Conservation (phyloP, 2,329 filamentous ascomycete genomes). For the Talaromyces pinophilus region DNA sequence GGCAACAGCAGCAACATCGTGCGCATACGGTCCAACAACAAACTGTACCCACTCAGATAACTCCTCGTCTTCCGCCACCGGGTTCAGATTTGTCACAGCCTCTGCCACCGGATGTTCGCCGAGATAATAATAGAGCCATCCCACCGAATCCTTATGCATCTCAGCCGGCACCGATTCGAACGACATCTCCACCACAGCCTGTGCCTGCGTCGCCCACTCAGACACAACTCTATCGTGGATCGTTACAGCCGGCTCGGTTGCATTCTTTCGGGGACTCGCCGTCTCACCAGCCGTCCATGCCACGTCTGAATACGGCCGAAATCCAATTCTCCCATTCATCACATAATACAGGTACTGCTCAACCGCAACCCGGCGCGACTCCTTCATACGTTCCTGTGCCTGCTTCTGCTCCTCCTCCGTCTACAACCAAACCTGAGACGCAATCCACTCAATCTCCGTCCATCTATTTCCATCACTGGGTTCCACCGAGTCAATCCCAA, state of each 20-base stretch:
- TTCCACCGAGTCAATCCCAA: slow-evolving; percentile 71
- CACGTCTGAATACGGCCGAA: slow-evolving; percentile 46
- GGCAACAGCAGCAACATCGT: slow-evolving; percentile 28
- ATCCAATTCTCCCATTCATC: slow-evolving; percentile 43
- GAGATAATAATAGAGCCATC: slow-evolving; percentile 36
- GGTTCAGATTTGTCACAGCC: slow-evolving; percentile 26
- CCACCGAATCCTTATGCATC: slow-evolving; percentile 38
- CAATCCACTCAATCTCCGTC: slow-evolving; percentile 68
- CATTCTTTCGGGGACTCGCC: slow-evolving; percentile 25
- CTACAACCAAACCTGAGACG: slow-evolving; percentile 54
- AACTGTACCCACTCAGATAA: slow-evolving; percentile 25
- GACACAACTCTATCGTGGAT: slow-evolving; percentile 29
- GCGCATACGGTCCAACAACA: slow-evolving; percentile 33
- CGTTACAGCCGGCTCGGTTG: slow-evolving; percentile 28
- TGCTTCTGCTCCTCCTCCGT: slow-evolving; percentile 55
- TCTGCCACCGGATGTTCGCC: slow-evolving; percentile 28
- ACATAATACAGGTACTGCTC: slow-evolving; percentile 28
- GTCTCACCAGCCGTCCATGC: slow-evolving; percentile 32
- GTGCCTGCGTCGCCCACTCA: slow-evolving; percentile 28
- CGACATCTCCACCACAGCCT: slow-evolving; percentile 28
- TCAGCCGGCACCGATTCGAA: slow-evolving; percentile 25
- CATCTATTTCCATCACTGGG: slow-evolving; percentile 92
- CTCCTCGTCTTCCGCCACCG: slow-evolving; percentile 29
- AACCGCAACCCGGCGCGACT: slow-evolving; percentile 33
- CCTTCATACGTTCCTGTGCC: background rate